Evolutionary conservation across 2,329 filamentous ascomycete species (phyloP), one percentile per base, ranked within the genome.

Genomic region (Aspergillus sp.): DNA sequence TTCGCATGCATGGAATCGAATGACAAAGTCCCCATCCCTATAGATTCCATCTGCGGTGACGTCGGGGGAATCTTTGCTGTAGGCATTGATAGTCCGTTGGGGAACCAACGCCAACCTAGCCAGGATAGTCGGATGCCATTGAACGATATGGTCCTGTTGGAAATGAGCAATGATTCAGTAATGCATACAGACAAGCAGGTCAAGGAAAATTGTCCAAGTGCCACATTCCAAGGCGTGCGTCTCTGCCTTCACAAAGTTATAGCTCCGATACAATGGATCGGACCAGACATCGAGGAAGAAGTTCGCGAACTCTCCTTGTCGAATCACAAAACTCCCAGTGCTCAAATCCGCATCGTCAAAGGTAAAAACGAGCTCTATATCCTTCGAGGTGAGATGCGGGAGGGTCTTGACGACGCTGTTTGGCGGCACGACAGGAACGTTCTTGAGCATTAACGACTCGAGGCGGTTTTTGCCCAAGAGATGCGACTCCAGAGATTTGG

Each of bases 341-440:
- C 82, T 82, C 46, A 98, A 65, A 5, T 91, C 90, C 32, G 87
- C 84, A 43, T 79, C 80, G 63, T 98, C 93, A 69, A 96, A 90
- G 5, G 87, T 86, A 33, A 96, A 67, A 35, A 96, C 79, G 12
- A 97, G 75, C 55, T 95, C 87, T 38, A 95, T 83, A 48, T 90
- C 80, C 41, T 86, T 77, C 32, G 83, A 84, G 53, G 82, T 83
- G n/a, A 95, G 74, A 62, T 95, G 85, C 13, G 80, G 74, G 64
- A 95, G 95, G 0, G 94, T 97, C 74, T 88, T 91, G 72, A 98
- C 97, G 59, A 98, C 90, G 71, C 89, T 95, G 70, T 96, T 89
- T 0, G 94, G 93, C 2, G 91, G 93, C 7, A 97, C 91, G 44
- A 98, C 83, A 5, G 93, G 82, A 46, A 84, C 78, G 66, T 95